Evolutionary conservation across 257 asterid genomes (phyloP), one percentile per base, ranked within the genome.

Genomic region (Solanum corneliomulleri): DNA sequence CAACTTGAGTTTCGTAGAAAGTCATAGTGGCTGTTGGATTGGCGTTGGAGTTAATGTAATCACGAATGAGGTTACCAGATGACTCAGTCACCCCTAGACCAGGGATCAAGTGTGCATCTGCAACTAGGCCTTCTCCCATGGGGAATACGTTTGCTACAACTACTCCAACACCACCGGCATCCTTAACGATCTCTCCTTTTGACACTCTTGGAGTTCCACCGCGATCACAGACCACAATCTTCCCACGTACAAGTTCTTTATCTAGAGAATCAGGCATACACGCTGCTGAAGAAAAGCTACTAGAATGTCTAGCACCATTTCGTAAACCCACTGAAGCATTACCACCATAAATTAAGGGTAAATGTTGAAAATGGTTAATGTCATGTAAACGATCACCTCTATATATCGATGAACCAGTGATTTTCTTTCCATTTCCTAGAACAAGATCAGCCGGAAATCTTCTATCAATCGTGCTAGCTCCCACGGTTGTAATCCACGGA

Each of bases 401-500:
- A 60, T 92, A 96, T 7, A 96, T 87, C 0, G 98, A 95, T 8
- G 92, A 93, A 15, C 98, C 99, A 18, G 14, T 86, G 10, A 95
- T 84, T 18, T 90, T 91, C 42, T 87, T 86, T 3, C 98, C 97
- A 83, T 95, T 92, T 52, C 60, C 93, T 2, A 96, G 93, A 74
- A 93, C 52, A 2, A 96, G 86, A 87, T 93, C 94, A 3, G 98
- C 98, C 0, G 94, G 95, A 44, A 96, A 96, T n/a, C 42, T 92
- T 29, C 99, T 76, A 68, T 96, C 99, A 1, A 96, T 95, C 0
- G 99, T 96, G 90, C 99, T 89, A 1, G 99, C 99, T 2, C 99
- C 99, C 10, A 96, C 96, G 2, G 95, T 95, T 1, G 97, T 95
- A 70, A 96, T 92, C 99, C 99, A 96, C 2, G 99, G 98, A 4